A percentile compares a stretch with the other conserved stretches of the same genome.
These are phyloP conservation scores for Lichtheimia ornata DNA, from an alignment of 371 early-diverging fungal genomes.

Conservation along the genomic window DNA sequence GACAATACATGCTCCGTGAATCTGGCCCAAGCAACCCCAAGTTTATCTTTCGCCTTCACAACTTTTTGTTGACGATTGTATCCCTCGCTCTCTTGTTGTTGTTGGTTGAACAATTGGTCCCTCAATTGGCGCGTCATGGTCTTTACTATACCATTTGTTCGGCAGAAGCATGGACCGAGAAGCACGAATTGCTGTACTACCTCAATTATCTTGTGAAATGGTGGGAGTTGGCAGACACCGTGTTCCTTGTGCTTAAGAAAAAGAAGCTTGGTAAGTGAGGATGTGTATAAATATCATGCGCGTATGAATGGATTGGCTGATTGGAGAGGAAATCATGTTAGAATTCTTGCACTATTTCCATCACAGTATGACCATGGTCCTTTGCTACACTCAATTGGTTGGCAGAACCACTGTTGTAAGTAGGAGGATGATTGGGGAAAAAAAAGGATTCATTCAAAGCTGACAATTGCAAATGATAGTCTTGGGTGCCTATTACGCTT, in stretches of 20 bases:
- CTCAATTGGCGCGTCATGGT: slow-evolving; percentile 63
- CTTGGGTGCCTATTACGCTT: slow-evolving; percentile 73
- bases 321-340: slow-evolving; percentile 4
- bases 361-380: slow-evolving; percentile 80
- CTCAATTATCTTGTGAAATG: slow-evolving; percentile 85
- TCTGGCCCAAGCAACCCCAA: slow-evolving; percentile 61
- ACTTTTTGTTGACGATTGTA: slow-evolving; percentile 67
- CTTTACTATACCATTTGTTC: slow-evolving; percentile 70
- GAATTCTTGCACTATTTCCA: slow-evolving; percentile 87
- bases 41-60: slow-evolving; percentile 71
- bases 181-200: slow-evolving; percentile 76
- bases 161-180: slow-evolving; percentile 64
- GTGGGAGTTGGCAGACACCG: slow-evolving; percentile 66
- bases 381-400: slow-evolving; percentile 58
- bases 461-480: slow-evolving; percentile 13
- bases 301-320: neutral
- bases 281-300: neutral
- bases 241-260: slow-evolving; percentile 36
- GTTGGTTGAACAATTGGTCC: slow-evolving; percentile 70
- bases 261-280: slow-evolving; percentile 31
- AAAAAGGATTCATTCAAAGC: neutral
- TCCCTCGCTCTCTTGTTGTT: slow-evolving; percentile 64
- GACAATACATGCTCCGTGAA: slow-evolving; percentile 48
- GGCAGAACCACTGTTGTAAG: slow-evolving; percentile 79
- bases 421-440: neutral